Evolutionary conservation across 139 green algal species (phyloP).

Genomic region (Coelastrella sp.): DNA sequence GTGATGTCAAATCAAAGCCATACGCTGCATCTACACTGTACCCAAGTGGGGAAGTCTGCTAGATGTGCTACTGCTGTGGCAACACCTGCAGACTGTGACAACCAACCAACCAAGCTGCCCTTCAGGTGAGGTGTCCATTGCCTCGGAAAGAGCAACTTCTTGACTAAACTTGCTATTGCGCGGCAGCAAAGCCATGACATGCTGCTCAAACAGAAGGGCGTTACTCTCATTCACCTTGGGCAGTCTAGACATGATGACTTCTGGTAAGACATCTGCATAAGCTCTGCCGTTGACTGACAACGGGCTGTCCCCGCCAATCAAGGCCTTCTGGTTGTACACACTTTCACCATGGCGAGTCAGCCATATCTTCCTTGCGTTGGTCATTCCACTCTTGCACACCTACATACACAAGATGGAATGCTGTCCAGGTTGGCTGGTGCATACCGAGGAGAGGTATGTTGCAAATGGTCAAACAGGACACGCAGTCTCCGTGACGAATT

Average conservation of each 20-base stretch:
- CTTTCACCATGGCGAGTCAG: conserved; percentile 89
- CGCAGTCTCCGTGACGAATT: too few species aligned
- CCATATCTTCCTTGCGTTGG: conserved; percentile 84
- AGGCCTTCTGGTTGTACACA: conserved; percentile 83
- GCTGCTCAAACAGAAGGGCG: background rate
- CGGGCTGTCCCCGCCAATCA: conserved; percentile 86
- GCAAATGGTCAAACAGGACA: too few species aligned
- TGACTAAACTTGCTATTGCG: background rate
- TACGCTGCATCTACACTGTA: too few species aligned
- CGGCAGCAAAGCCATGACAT: background rate
- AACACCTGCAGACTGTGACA: too few species aligned
- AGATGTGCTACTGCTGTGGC: too few species aligned
- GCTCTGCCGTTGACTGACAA: conserved; percentile 76
- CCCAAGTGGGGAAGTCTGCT: too few species aligned
- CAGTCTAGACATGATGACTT: conserved; percentile 70
- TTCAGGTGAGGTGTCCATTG: too few species aligned
- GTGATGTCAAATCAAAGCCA: too few species aligned
- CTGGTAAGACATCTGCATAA: conserved; percentile 86
- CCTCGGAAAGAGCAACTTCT: background rate
- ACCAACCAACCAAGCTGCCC: too few species aligned
- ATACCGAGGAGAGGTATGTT: too few species aligned
- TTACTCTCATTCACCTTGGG: conserved; percentile 55
- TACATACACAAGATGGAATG: conserved; percentile 44
- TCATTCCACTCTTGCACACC: conserved; percentile 82
- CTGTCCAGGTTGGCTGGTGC: background rate